Percentiles rank a stretch among this genome's conserved stretches.
Conservation (phyloP, 179 eudicot species). For the Pouteria campechiana region DNA sequence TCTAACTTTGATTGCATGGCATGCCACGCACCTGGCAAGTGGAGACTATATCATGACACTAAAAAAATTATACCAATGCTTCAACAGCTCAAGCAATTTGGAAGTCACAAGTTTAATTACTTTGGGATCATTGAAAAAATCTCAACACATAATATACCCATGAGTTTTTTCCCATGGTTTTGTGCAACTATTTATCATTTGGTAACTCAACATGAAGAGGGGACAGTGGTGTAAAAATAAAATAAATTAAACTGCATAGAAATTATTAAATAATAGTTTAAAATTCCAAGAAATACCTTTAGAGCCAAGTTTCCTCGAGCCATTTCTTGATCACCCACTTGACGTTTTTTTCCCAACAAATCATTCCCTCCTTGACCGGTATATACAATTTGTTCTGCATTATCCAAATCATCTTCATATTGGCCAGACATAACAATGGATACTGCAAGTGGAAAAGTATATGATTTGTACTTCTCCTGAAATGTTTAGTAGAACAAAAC, state of each 20-base stretch:
- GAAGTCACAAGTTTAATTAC: too few species aligned
- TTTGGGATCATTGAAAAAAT: too few species aligned
- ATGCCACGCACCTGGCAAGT: too few species aligned
- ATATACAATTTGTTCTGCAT: conserved; percentile 58
- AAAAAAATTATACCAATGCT: too few species aligned
- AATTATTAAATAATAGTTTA: too few species aligned
- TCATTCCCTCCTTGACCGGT: conserved; percentile 95
- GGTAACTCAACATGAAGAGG: not conserved
- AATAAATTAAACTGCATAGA: too few species aligned
- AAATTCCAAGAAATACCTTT: conserved; percentile 48
- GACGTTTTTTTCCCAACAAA: conserved; percentile 64
- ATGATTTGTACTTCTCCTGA: conserved; percentile 27
- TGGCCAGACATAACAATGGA: conserved; percentile 85
- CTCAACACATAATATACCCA: too few species aligned
- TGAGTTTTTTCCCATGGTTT: too few species aligned
- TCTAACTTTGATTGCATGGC: too few species aligned
- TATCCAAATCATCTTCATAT: conserved; percentile 88
- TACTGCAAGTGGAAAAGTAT: conserved; percentile 57
- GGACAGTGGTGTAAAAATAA: not conserved
- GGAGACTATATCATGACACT: too few species aligned
- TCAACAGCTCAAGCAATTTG: too few species aligned
- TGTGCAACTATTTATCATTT: not conserved
- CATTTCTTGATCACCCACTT: conserved; percentile 60
- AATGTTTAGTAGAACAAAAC: too few species aligned
- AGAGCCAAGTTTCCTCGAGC: conserved; percentile 65